phyloP scores from a whole-genome alignment of 2,329 filamentous ascomycete genomes.

The Ceratocystis albifundus region DNA sequence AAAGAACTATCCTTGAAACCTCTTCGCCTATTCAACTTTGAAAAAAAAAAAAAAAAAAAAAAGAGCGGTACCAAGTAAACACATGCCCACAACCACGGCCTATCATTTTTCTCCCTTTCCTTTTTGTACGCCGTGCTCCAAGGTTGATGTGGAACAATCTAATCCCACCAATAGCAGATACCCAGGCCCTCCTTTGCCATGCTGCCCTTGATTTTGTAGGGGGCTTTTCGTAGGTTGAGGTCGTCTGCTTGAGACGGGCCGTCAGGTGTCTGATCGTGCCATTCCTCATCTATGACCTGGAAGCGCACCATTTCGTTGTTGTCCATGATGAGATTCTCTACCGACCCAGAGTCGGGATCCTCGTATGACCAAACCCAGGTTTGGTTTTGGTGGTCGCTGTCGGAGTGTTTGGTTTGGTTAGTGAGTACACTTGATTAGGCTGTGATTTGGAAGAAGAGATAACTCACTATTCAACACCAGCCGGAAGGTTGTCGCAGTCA shows the following conservation, averaged over 20 bases:
- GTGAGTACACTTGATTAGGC: neutral
- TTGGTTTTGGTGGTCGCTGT: slow-evolving; percentile 59
- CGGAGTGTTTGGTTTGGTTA: slow-evolving; percentile 8
- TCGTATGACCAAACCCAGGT: slow-evolving; percentile 78
- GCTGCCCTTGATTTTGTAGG: slow-evolving; percentile 56
- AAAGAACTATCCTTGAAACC: slow-evolving; percentile 5
- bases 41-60: slow-evolving; percentile 11
- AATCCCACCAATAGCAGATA: slow-evolving; percentile 53
- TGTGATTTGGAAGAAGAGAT: neutral
- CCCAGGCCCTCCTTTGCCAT: slow-evolving; percentile 54
- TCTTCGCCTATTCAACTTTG: slow-evolving; percentile 7
- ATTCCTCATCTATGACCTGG: slow-evolving; percentile 74
- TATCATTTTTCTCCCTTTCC: neutral
- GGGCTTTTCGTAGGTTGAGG: slow-evolving; percentile 50
- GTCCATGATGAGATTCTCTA: slow-evolving; percentile 69
- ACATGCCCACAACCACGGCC: too few species aligned
- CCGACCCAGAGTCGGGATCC: slow-evolving; percentile 30
- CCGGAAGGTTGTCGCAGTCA: slow-evolving; percentile 59
- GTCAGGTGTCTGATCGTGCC: slow-evolving; percentile 75
- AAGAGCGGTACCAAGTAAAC: neutral
- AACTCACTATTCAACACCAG: slow-evolving; percentile 63
- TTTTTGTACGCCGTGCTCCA: neutral
- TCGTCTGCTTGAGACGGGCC: slow-evolving; percentile 53
- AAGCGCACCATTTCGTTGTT: slow-evolving; percentile 80
- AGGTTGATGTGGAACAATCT: neutral